These are phyloP conservation scores for Tulasnella sp. DNA, from an alignment of 768 basidiomycete species.

Conservation along the genomic window DNA sequence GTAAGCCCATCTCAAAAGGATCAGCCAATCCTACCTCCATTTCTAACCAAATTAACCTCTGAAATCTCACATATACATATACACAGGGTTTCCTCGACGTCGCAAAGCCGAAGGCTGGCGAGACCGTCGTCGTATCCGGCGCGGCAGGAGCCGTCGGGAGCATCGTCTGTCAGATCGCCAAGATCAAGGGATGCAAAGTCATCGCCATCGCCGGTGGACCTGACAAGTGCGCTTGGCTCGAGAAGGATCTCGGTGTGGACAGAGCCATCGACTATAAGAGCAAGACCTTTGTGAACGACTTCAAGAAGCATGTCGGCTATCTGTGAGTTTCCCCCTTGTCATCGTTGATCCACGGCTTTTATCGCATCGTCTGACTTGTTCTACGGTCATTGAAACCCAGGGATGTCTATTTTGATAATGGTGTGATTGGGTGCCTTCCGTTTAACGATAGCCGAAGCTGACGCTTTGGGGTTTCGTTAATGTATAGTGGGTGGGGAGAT, in stretches of 20 bases:
- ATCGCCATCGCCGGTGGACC: slow-evolving; percentile 76
- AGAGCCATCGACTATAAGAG: slow-evolving; percentile 83
- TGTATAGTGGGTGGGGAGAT: slow-evolving; percentile 48
- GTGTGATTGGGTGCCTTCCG: slow-evolving; percentile 24
- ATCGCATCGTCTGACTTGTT: not conserved
- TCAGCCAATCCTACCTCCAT: slow-evolving; percentile 31
- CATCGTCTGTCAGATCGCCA: slow-evolving; percentile 73
- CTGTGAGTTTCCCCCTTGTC: slow-evolving; percentile 24
- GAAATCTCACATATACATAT: no score
- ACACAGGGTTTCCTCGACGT: slow-evolving; percentile 69
- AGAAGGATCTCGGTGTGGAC: slow-evolving; percentile 71
- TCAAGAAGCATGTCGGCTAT: slow-evolving; percentile 59
- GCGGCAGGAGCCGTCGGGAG: slow-evolving; percentile 89
- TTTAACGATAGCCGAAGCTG: not conserved
- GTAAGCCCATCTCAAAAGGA: slow-evolving; percentile 32
- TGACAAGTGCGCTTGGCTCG: slow-evolving; percentile 82
- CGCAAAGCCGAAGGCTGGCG: slow-evolving; percentile 69
- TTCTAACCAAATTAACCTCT: no score
- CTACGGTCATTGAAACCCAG: no score
- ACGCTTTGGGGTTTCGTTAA: not conserved
- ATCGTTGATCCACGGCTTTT: not conserved
- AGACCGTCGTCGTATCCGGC: slow-evolving; percentile 76
- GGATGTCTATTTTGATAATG: slow-evolving; percentile 79
- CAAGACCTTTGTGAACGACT: slow-evolving; percentile 53
- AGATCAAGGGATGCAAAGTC: slow-evolving; percentile 65